Base-by-base conservation (phyloP, 1,284 basidiomycete genomes). In the Malassezia nana region DNA sequence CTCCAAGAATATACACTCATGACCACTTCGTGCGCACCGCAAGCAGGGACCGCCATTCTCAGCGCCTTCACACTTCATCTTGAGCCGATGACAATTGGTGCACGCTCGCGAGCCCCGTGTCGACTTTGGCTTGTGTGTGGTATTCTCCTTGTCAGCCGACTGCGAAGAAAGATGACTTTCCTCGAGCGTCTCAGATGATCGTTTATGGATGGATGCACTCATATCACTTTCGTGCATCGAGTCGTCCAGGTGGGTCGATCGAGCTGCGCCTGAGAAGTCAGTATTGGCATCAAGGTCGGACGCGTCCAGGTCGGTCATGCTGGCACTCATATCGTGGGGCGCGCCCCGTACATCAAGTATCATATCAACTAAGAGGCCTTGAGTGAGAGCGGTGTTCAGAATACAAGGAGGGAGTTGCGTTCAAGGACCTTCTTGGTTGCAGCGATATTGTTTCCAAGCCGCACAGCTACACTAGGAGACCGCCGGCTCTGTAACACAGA, bases 31-130 rank as follows among this genome's bases (percentile, higher is more conserved):
- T 42, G 58, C 54, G 47, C 77, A 67, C 29, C 78, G 77, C 60
- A 89, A 90, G 77, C 90, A 95, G 0, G 90, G 89, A 0, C 87
- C 87, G 0, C 88, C 89, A 30, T 90, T 75, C 68, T 94, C 90
- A 1, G 88, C 87, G 31, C 86, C 89, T 16, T 94, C 88, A 64
- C 92, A 98, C 64, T 92, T 87, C 92, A 98, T 98, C 79, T 98
- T 98, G 60, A 96, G 83, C 44, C 89, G 84, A 29, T 92, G 83
- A 75, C 92, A 96, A 28, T 91, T 88, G 0, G 87, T 89, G 64
- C 90, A 94, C 0, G 90, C 90, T 48, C 88, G 89, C 62, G 26
- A 58, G 25, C 70, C 70, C 12, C 72, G 65, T 13, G 69, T 73
- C 0, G 70, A 64, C 45, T 74, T 74, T 24, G 65, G 62, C 49